Conservation (phyloP, 2,329 filamentous ascomycete species). For the Xenoacremonium recifei region DNA sequence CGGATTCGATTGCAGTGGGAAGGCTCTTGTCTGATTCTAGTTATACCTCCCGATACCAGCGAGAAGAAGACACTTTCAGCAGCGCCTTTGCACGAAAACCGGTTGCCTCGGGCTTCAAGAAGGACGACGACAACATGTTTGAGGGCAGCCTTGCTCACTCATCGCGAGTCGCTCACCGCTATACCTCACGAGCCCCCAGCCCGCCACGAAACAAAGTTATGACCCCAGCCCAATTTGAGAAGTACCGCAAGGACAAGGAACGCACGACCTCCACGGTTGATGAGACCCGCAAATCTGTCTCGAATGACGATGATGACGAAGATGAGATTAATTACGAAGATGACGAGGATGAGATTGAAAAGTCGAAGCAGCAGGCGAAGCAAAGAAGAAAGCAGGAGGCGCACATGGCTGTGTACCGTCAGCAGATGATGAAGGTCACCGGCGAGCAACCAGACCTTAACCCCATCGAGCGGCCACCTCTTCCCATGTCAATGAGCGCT, state of each 20-base stretch:
- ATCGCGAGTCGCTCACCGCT: conserved; percentile 35
- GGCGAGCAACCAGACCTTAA: conserved; percentile 54
- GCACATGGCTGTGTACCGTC: conserved; percentile 83
- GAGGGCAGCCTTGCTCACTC: conserved; percentile 44
- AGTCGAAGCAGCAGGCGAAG: conserved; percentile 68
- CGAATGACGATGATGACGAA: conserved; percentile 61
- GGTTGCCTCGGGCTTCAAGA: conserved; percentile 30
- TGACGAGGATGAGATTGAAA: conserved; percentile 78
- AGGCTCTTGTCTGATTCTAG: conserved; percentile 38
- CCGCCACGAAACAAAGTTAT: conserved; percentile 71
- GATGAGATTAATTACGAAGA: conserved; percentile 66
- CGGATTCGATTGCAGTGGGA: conserved; percentile 50
- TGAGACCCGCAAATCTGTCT: conserved; percentile 39
- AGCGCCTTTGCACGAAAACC: conserved; percentile 29
- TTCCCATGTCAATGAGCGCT: conserved; percentile 60
- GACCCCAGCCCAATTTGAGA: conserved; percentile 85
- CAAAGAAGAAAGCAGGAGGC: conserved; percentile 87
- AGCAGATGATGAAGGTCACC: conserved; percentile 96
- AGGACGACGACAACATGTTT: conserved; percentile 57
- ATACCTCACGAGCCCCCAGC: conserved; percentile 32
- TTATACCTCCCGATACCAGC: conserved; percentile 29
- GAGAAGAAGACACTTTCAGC: conserved; percentile 41
- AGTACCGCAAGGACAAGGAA: conserved; percentile 73
- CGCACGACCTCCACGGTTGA: conserved; percentile 48
- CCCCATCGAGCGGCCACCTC: conserved; percentile 49